phyloP scores from a whole-genome alignment of 2,329 filamentous ascomycete genomes.

The Coniochaeta sp. region DNA sequence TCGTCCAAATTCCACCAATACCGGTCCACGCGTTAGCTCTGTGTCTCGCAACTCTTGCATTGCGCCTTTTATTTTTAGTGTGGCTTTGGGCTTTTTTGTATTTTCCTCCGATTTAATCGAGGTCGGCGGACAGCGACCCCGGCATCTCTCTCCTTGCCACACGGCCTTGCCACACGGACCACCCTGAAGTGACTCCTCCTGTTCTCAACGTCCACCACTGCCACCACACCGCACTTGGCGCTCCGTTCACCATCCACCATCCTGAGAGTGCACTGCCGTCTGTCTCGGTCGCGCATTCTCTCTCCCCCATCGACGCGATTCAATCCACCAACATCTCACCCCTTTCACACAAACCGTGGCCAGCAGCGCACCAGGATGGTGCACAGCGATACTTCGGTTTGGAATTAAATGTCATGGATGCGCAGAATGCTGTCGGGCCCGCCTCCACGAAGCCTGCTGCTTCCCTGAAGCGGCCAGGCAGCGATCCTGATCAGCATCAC shows the following conservation, averaged over 20 bases:
- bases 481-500: conserved; percentile 22
- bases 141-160: background rate
- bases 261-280: background rate
- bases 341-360: conserved; percentile 19
- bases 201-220: background rate
- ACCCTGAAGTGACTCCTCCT: background rate
- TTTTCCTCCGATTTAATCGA: background rate
- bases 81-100: background rate
- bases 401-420: conserved; percentile 61
- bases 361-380: conserved; percentile 49
- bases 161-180: background rate
- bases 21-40: background rate
- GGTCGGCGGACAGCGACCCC: background rate
- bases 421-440: conserved; percentile 59
- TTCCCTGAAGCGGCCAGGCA: conserved; percentile 39
- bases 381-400: conserved; percentile 40
- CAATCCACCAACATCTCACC: conserved; percentile 12
- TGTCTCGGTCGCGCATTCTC: conserved; percentile 3
- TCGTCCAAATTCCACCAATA: background rate
- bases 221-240: background rate
- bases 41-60: too few species aligned
- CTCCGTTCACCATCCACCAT: background rate
- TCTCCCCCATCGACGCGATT: conserved; percentile 10
- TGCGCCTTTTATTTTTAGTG: too few species aligned
- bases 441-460: conserved; percentile 51